Base-by-base conservation (phyloP, 116 monocot genomes). In the Dioscorea cayenensis region DNA sequence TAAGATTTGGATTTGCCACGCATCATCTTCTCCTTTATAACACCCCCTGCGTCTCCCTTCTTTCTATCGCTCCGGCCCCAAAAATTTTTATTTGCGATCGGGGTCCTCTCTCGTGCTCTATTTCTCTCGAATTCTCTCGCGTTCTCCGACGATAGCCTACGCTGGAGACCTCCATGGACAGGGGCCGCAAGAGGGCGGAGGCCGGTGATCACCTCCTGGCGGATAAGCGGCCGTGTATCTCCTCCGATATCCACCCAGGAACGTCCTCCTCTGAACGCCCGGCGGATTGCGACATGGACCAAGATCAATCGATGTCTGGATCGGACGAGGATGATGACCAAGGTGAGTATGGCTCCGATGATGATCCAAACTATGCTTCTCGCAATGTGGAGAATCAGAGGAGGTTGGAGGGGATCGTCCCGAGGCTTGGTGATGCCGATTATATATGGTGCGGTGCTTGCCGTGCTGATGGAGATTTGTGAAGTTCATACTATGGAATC, bases 381-480 rank as follows among this genome's bases (percentile, higher is more conserved):
- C 27, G 60, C 71, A 61, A 58, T n/a, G 51, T 66, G 11, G 58
- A 36, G 18, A 62, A 64, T 6, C 43, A 6, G 64, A 73, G 50
- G 14, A 80, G 66, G 67, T 80, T 89, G 60, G 75, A 84, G 75
- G 71, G 74, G 59, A 71, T 85, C 49, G 10, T 78, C 11, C 11
- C 68, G 11, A 38, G 51, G 2, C 78, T 85, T 27, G 69, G 60
- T 43, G 43, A 11, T 6, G 10, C 43, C 43, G 43, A 21, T 62
- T n/a, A n/a, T n/a, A n/a, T 51, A 72, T 22, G 73, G 69, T 58
- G 75, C 69, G 36, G 66, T 73, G 75, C 67, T 88, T 2, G 76
- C 73, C 21, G 74, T 79, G 58, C 75, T 91, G 18, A 80, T 66
- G 6, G 80, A 91, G 78, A 84, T 91, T 32, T 32, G 32, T 32